Evolutionary conservation across 2,329 filamentous ascomycete species (phyloP).

Genomic region (Diaporthe velutina): DNA sequence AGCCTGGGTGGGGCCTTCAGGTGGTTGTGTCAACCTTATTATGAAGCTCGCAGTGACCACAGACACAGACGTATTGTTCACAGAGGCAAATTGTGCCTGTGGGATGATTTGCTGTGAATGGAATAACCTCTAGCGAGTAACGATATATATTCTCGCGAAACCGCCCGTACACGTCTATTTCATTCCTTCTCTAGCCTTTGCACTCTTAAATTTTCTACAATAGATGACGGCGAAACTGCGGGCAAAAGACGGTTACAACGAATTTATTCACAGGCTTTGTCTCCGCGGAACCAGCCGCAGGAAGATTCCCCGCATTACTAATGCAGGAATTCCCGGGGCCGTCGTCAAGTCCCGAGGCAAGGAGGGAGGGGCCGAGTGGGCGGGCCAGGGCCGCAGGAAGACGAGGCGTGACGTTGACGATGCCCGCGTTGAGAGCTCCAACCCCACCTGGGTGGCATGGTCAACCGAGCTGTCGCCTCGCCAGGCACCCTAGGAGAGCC

Average conservation of each 20-base stretch:
- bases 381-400: conserved; percentile 1
- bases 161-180: no score
- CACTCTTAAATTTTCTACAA: not conserved
- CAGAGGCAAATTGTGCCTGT: not conserved
- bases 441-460: conserved; percentile 11
- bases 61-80: not conserved
- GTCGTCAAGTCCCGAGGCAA: conserved; percentile 32
- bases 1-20: not conserved
- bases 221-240: no score
- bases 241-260: no score
- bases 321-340: conserved; percentile 26
- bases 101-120: not conserved
- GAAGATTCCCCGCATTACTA: conserved; percentile 36
- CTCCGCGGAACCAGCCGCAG: conserved; percentile 24
- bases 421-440: conserved; percentile 23
- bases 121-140: no score
- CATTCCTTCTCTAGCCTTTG: no score
- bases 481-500: not conserved
- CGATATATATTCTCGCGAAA: no score
- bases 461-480: not conserved
- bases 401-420: conserved; percentile 17
- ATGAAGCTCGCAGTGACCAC: not conserved
- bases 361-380: conserved; percentile 32
- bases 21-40: not conserved
- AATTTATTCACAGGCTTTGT: no score